Percentiles rank a stretch among this genome's conserved stretches.
These are phyloP conservation scores for Aaosphaeria pasadenensis DNA, from an alignment of 2,329 filamentous ascomycete species.

Conservation along the genomic window DNA sequence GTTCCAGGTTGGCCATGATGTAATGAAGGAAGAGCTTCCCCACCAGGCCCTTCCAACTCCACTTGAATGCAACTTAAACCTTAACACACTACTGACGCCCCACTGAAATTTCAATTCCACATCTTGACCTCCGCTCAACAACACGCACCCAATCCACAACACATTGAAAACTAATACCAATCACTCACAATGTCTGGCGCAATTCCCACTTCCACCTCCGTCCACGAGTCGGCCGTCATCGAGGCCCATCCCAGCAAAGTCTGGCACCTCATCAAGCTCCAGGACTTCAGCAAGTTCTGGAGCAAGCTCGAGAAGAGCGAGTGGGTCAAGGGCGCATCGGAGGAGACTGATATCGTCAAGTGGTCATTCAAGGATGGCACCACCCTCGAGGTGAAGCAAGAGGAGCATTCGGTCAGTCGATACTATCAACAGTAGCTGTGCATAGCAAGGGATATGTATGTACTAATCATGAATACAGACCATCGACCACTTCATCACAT, in stretches of 20 bases:
- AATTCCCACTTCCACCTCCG: conserved; percentile 66
- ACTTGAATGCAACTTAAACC: too few species aligned
- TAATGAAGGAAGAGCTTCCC: too few species aligned
- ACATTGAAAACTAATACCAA: too few species aligned
- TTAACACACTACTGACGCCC: too few species aligned
- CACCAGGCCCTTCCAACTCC: too few species aligned
- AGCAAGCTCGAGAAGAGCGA: conserved; percentile 60
- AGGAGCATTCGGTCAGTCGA: conserved; percentile 64
- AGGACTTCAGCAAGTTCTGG: conserved; percentile 68
- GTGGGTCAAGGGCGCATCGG: conserved; percentile 59
- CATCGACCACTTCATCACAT: conserved; percentile 74
- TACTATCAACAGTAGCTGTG: conserved; percentile 2
- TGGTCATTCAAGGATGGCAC: conserved; percentile 71
- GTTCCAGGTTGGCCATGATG: too few species aligned
- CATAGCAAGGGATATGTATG: not conserved
- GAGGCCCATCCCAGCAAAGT: conserved; percentile 63
- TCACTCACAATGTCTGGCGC: conserved; percentile 18
- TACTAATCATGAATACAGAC: conserved; percentile 40
- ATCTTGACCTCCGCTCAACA: not conserved
- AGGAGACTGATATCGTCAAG: conserved; percentile 66
- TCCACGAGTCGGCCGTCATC: conserved; percentile 67
- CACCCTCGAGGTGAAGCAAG: conserved; percentile 69
- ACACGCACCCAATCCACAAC: conserved; percentile 1
- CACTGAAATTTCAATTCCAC: too few species aligned
- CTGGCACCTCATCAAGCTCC: conserved; percentile 74